Evolutionary conservation across 257 asterid species (phyloP).

Genomic region (Rhazya stricta): DNA sequence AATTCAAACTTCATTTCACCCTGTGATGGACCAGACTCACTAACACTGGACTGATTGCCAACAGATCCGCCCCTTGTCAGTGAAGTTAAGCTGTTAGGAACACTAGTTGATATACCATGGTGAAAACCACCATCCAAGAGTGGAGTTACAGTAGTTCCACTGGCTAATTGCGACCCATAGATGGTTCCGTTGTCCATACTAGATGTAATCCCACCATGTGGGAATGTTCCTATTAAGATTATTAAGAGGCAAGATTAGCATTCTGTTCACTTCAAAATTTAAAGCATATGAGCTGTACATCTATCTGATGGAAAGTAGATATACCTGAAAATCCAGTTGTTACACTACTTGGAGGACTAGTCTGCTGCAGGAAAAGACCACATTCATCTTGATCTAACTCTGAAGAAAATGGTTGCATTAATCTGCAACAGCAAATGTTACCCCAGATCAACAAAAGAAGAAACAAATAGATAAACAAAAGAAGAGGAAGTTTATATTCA

Average conservation of each 20-base stretch:
- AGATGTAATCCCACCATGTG: conserved; percentile 42
- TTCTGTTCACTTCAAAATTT: conserved; percentile 12
- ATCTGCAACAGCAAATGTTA: conserved; percentile 36
- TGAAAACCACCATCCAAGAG: conserved; percentile 54
- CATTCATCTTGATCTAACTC: conserved; percentile 69
- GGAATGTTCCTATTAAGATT: conserved; percentile 47
- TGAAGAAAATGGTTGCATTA: conserved; percentile 48
- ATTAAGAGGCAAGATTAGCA: conserved; percentile 17
- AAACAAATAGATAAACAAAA: neutral
- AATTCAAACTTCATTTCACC: conserved; percentile 56
- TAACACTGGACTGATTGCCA: conserved; percentile 45
- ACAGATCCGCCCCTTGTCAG: conserved; percentile 44
- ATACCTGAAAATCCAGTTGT: conserved; percentile 76
- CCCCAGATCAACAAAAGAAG: neutral
- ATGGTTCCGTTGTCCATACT: conserved; percentile 45
- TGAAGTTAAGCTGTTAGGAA: conserved; percentile 60
- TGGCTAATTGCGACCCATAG: conserved; percentile 40
- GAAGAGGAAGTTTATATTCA: neutral
- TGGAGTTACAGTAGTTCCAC: conserved; percentile 44
- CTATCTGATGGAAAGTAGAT: conserved; percentile 17
- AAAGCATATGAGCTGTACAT: conserved; percentile 17
- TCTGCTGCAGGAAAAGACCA: conserved; percentile 50
- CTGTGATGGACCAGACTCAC: conserved; percentile 50
- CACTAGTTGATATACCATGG: conserved; percentile 56
- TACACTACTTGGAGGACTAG: conserved; percentile 53